phyloP scores from a whole-genome alignment of 805 yeast species.

The Spathaspora sp. region DNA sequence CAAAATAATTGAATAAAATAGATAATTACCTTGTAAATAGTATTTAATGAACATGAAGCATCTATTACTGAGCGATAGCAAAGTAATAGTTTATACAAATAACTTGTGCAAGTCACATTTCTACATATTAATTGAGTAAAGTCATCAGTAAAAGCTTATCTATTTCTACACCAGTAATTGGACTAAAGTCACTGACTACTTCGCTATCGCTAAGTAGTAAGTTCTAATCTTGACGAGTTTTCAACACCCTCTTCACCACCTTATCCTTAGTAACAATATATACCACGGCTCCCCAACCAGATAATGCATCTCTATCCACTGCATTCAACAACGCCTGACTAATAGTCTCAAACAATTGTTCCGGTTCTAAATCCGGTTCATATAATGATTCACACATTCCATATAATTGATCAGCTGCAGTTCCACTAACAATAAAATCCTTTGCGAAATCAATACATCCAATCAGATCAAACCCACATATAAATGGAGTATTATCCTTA shows the following conservation, averaged over 20 bases:
- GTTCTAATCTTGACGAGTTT: constrained; percentile 89
- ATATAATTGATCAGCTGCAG: constrained; percentile 92
- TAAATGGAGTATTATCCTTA: constrained; percentile 77
- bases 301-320: constrained; percentile 93
- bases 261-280: constrained; percentile 89
- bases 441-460: constrained; percentile 95
- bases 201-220: background rate
- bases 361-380: constrained; percentile 92
- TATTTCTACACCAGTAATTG: too few species aligned
- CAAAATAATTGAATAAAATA: background rate
- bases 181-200: too few species aligned
- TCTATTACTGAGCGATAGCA: too few species aligned
- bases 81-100: too few species aligned
- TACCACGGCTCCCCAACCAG: constrained; percentile 98
- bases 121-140: too few species aligned
- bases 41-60: background rate
- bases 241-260: constrained; percentile 80
- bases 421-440: constrained; percentile 93
- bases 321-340: constrained; percentile 92
- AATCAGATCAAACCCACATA: constrained; percentile 93
- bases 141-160: too few species aligned
- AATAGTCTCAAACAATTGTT: constrained; percentile 92
- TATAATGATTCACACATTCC: constrained; percentile 98
- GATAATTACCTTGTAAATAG: background rate
- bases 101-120: too few species aligned